A percentile compares a stretch with the other conserved stretches of the same genome.
Evolutionary conservation across 1,139 yeast genomes (phyloP).

Genomic region (Barnettozyma hawaiiensis): DNA sequence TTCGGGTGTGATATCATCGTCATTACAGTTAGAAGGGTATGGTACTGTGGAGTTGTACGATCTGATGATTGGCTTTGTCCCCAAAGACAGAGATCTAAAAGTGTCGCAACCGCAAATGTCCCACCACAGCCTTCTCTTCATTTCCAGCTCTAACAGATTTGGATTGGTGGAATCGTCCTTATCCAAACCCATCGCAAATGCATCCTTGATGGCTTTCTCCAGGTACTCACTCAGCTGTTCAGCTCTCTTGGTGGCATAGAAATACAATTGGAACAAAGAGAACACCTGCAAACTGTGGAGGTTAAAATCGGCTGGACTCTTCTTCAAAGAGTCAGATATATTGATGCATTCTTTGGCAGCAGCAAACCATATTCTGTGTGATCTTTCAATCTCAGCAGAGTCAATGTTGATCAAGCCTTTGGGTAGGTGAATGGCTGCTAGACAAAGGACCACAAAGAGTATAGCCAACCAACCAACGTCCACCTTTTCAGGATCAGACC

Average conservation of each 20-base stretch:
- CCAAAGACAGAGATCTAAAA: slow-evolving; percentile 27
- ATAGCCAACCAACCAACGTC: slow-evolving; percentile 27
- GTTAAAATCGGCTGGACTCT: slow-evolving; percentile 18
- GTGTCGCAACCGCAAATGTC: slow-evolving; percentile 32
- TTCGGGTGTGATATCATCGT: slow-evolving; percentile 24
- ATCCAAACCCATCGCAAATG: slow-evolving; percentile 26
- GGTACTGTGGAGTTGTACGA: slow-evolving; percentile 28
- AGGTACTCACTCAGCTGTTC: slow-evolving; percentile 26
- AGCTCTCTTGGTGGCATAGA: slow-evolving; percentile 29
- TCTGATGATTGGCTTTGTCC: slow-evolving; percentile 26
- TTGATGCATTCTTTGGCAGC: slow-evolving; percentile 25
- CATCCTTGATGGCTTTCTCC: slow-evolving; percentile 25
- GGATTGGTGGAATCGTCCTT: slow-evolving; percentile 22
- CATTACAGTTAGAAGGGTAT: slow-evolving; percentile 29
- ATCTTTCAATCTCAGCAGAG: slow-evolving; percentile 23
- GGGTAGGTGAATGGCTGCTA: slow-evolving; percentile 28
- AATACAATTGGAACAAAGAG: slow-evolving; percentile 28
- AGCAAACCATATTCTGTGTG: slow-evolving; percentile 26
- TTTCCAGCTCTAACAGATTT: slow-evolving; percentile 26
- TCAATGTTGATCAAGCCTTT: slow-evolving; percentile 25
- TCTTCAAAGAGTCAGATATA: slow-evolving; percentile 20
- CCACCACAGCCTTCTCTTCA: slow-evolving; percentile 33
- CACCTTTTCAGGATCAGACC: slow-evolving; percentile 19
- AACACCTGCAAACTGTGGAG: slow-evolving; percentile 27
- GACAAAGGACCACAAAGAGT: slow-evolving; percentile 26